Base-by-base conservation (phyloP, 805 yeast genomes). In the Monosporozyma solicola region DNA sequence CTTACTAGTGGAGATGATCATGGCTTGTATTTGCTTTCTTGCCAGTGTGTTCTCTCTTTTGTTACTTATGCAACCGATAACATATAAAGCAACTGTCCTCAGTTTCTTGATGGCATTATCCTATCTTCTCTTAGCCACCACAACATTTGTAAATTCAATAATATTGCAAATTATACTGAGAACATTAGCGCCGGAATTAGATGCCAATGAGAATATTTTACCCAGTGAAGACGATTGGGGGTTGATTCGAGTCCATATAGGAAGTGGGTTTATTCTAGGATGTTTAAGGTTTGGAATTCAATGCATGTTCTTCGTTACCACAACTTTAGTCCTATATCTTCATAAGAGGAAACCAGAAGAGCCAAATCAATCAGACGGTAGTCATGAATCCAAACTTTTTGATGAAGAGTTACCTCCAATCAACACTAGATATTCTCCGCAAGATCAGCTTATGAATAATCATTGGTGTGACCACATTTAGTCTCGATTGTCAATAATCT, bases 251-350 rank as follows among this genome's bases (percentile, higher is more conserved):
- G 54, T 61, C 0, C 49, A 49, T 11, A 37, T 58, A 15, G 65
- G 65, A 4, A 51, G 57, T 25, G 67, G 65, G 7, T 63, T 59
- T 44, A 52, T 61, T 5, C 41, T 62, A 25, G 51, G 58, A 25
- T 54, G 57, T 47, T 51, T 57, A 24, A 54, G 64, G 27, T 59
- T 54, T 41, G 52, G 48, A 6, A 20, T 57, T 6, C 65, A 61
- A 33, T 39, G 54, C 33, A 22, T 55, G 3, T 47, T 54, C 13
- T 25, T 57, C 29, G 53, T 57, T 10, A 10, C 59, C 24, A 46
- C 57, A 11, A 47, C 41, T 13, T 13, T 47, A 10, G 54, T 55
- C 31, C 35, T 61, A 24, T 41, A 54, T 20, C 53, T 56, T 4
- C 55, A 55, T 16, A 57, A 59, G 47, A 58, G 59, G 52, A 51